Evolutionary conservation across 129 eudicot species (phyloP), one percentile per base, ranked within the genome.

Genomic region (Centella asiatica): DNA sequence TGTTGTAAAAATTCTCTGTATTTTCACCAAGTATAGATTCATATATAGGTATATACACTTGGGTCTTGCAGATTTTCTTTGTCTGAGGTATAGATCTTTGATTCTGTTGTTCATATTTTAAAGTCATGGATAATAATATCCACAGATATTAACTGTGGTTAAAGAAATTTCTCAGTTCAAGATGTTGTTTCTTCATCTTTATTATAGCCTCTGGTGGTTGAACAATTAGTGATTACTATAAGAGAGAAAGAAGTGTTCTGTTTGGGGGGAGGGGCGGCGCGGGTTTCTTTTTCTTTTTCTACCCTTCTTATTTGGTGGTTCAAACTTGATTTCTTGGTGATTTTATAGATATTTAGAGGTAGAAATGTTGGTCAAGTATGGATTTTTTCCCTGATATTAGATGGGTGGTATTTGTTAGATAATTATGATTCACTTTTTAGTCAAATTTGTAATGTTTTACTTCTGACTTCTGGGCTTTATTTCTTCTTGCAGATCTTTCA

Each of bases 31-130:
- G 37, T 61, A 6, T 17, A 60, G 31, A 26, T 22, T 32, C 22
- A 50, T 22, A 47, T 32, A 47, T 27, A 49, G 36, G 10, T 67
- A 63, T 25, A 45, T 47, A 12, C 27, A 50, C 42, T 33, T 28
- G 51, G 78, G 72, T 53, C 47, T 53, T 50, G 55, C 33, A 42
- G 82, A 47, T 54, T 52, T 53, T 26, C 24, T 52, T 68, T 42
- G 71, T 46, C 33, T 39, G 26, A 80, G 85, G 83, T 83, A 71
- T 67, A 75, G 81, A 84, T 80, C 92, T 80, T 53, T 48, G 58
- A 56, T 72, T 75, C 52, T 51, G 46, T 57, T 57, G 17, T 5
- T 17, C n/a, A 29, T 32, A 31, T 14, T n/a, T 33, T 32, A 3
- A 28, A 32, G 8, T 14, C 14, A 31, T 20, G 6, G 24, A 6